Base-by-base conservation (phyloP, 2,329 filamentous ascomycete genomes). In the Mollisiaceae sp. region DNA sequence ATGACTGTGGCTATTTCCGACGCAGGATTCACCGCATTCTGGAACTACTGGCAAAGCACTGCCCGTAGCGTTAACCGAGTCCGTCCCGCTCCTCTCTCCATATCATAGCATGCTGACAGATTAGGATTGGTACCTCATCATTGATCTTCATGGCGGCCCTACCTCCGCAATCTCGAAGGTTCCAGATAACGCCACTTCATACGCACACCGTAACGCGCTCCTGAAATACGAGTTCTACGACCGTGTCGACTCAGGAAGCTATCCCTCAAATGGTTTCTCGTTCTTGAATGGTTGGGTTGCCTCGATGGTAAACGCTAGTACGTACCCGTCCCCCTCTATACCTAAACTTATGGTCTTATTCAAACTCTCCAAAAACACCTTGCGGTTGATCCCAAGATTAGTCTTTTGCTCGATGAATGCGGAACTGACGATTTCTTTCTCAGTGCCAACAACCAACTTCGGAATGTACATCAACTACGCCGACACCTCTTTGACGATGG, bases 221-320 rank as follows among this genome's bases (percentile, higher is more conserved):
- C 45, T 68, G 14, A 70, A 70, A 45, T 70, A 68, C 56, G 66
- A 70, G 36, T 68, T 70, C 63, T 68, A 70, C 41, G 68, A 70
- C 20, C 66, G 66, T n/a, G 66, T 67, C 0, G 39, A 59, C 22
- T 59, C 55, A 5, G 68, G 68, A 8, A 59, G 32, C 18, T 70
- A 68, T 43, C 68, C 68, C 15, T 32, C 39, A 4, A 59, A 62
- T 20, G 64, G 64, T 0, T 62, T 62, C 32, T 55, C 43, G 1
- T 60, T 65, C 18, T 61, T 65, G 43, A 65, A 65, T 15, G 56
- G 56, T 24, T 65, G 64, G 64, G 64, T 65, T 12, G n/a, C 11
- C 8, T 52, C 61, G 1, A 54, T 63, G 8, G 39, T 27, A 11
- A 56, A 32, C 1, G 50, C 45, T 38, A 64, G 62, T 64, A 56